phyloP scores from a whole-genome alignment of 306 rosid genomes.

The Cucurbita argyrosperma region DNA sequence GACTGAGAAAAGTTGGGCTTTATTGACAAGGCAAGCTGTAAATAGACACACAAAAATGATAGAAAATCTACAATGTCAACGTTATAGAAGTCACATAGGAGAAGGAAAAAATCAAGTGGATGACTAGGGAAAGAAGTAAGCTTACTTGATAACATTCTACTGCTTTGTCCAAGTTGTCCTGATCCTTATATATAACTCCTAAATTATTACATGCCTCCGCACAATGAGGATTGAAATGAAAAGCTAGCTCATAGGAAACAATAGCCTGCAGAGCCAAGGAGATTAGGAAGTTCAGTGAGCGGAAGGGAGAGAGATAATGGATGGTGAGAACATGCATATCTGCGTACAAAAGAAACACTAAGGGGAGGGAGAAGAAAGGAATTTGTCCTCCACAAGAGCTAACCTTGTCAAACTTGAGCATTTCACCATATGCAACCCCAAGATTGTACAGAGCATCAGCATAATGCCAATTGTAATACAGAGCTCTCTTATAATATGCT shows the following conservation, averaged over 20 bases:
- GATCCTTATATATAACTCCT: conserved; percentile 96
- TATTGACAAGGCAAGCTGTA: conserved; percentile 80
- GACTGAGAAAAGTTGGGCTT: conserved; percentile 96
- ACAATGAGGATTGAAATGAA: conserved; percentile 94
- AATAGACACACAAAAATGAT: conserved; percentile 5
- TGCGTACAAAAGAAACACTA: background rate
- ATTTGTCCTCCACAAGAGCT: conserved; percentile 5
- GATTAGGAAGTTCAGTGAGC: background rate
- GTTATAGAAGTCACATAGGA: background rate
- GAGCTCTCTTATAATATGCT: conserved; percentile 78
- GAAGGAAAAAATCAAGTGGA: background rate
- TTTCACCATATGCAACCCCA: conserved; percentile 98
- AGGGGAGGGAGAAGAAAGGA: background rate
- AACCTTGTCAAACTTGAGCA: conserved; percentile 96
- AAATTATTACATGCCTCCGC: conserved; percentile 97
- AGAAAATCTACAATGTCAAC: conserved; percentile 6
- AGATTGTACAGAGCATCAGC: conserved; percentile 99
- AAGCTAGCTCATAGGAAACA: conserved; percentile 94
- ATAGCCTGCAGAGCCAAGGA: conserved; percentile 55
- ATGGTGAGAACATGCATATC: background rate
- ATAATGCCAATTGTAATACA: conserved; percentile 93
- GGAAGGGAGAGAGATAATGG: background rate
- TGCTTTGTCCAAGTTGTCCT: conserved; percentile 97
- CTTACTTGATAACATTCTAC: conserved; percentile 96
- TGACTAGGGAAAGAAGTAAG: background rate